A percentile compares a stretch with the other conserved stretches of the same genome.
Conservation (phyloP, 1,284 basidiomycete genomes). For the Microbotryum lychnidis-dioicae region DNA sequence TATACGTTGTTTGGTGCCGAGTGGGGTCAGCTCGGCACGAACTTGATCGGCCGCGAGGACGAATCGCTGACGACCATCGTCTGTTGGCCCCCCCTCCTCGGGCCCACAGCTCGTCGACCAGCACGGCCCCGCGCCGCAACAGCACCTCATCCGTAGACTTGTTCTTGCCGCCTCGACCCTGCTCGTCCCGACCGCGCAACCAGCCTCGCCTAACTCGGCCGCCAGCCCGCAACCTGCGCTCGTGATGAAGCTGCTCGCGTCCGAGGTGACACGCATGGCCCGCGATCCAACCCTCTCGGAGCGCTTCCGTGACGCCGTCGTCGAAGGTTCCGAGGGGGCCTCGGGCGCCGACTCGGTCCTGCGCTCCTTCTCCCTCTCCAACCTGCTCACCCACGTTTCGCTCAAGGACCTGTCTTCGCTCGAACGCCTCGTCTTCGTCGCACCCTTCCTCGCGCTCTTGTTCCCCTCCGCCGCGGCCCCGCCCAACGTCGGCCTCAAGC, state of each 20-base stretch:
- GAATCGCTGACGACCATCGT: background rate
- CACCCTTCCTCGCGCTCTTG: constrained; percentile 60
- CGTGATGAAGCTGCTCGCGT: constrained; percentile 71
- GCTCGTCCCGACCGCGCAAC: constrained; percentile 52
- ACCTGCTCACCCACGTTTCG: constrained; percentile 63
- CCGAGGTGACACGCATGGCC: constrained; percentile 73
- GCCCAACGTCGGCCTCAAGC: constrained; percentile 11
- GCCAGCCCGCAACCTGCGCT: constrained; percentile 47
- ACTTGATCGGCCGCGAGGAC: background rate
- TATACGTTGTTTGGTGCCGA: background rate
- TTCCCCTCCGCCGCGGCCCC: constrained; percentile 10
- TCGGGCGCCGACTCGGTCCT: constrained; percentile 15
- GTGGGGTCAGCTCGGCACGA: background rate
- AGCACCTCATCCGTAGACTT: constrained; percentile 88
- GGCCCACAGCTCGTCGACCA: constrained; percentile 71
- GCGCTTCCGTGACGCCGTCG: constrained; percentile 73
- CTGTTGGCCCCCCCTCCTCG: constrained; percentile 13
- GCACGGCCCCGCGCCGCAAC: constrained; percentile 88
- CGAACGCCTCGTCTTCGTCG: constrained; percentile 64
- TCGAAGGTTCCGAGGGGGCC: constrained; percentile 62
- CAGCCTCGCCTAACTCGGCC: constrained; percentile 31
- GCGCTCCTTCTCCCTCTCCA: constrained; percentile 68
- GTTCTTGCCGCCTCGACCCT: constrained; percentile 56
- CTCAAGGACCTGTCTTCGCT: constrained; percentile 66
- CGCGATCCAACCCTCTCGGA: constrained; percentile 77